Evolutionary conservation across 1,139 yeast species (phyloP), one percentile per base, ranked within the genome.

Genomic region (Geotrichum citri-aurantii): DNA sequence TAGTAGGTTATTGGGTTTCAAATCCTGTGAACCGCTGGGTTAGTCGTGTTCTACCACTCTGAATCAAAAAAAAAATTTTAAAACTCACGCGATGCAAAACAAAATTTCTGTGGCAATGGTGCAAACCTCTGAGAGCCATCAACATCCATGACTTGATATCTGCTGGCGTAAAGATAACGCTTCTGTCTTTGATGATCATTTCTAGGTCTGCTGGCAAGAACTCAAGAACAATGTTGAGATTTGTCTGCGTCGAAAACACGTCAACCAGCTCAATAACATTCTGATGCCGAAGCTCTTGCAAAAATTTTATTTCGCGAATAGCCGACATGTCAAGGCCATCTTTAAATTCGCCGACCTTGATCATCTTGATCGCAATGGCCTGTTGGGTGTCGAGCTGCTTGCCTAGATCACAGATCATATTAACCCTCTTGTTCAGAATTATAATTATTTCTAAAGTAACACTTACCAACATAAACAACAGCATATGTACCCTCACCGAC

Each of bases 401-500:
- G 6, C 59, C 59, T 56, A n/a, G n/a, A 24, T 24, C 17, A n/a
- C 26, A 24, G n/a, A n/a, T n/a, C 19, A 14, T 12, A 33, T 58
- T 14, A 46, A 26, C 11, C 10, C 6, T 24, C 26, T 8, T 14
- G 7, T 24, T 61, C 58, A 74, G 31, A 66, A 68, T 57, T 72
- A 65, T 5, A 48, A 42, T 4, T 10, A n/a, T 24, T 6, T 11
- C n/a, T 23, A 29, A 49, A 31, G 14, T 26, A 46, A 65, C 84
- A 86, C 60, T 80, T 81, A 0, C 97, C 98, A 19, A 93, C 79
- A 69, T 88, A 93, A 1, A 95, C 99, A 60, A 92, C 96, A 52
- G 99, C 99, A 77, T 93, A 95, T 0, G 99, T 95, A 74, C 99
- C 99, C 75, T 95, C 99, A 70, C 99, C 99, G 29, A 93, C 97